Conservation (phyloP, 768 basidiomycete genomes). For the Filobasidium floriforme region DNA sequence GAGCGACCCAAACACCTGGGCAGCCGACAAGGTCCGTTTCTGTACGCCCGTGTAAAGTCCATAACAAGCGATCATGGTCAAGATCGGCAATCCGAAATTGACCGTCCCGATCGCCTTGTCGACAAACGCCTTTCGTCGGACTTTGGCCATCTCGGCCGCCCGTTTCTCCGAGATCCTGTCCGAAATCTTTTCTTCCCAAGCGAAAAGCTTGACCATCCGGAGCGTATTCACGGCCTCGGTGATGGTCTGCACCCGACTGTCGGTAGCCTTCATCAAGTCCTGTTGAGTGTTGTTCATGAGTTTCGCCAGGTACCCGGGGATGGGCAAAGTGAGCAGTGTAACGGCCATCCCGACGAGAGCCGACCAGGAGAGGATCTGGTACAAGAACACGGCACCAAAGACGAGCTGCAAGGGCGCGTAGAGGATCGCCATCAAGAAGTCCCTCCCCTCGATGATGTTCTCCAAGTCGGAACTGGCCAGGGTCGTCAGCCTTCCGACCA, state of each 20-base stretch:
- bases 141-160: constrained; percentile 55
- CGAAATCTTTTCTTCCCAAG: constrained; percentile 51
- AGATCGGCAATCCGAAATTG: constrained; percentile 57
- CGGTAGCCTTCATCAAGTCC: constrained; percentile 54
- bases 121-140: constrained; percentile 54
- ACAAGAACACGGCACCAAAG: constrained; percentile 49
- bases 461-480: constrained; percentile 61
- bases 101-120: constrained; percentile 41
- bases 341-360: constrained; percentile 56
- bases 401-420: constrained; percentile 48
- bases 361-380: constrained; percentile 53
- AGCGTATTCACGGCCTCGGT: constrained; percentile 48
- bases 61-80: constrained; percentile 62
- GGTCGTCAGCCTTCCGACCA: constrained; percentile 71
- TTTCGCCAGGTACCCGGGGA: constrained; percentile 56
- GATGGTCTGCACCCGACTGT: constrained; percentile 57
- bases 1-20: constrained; percentile 53
- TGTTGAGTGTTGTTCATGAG: constrained; percentile 51
- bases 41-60: constrained; percentile 52
- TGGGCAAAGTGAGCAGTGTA: constrained; percentile 54
- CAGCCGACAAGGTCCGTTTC: constrained; percentile 46
- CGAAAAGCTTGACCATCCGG: constrained; percentile 66
- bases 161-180: constrained; percentile 54
- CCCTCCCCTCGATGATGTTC: constrained; percentile 45
- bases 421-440: constrained; percentile 45